Percentiles rank a stretch among this genome's conserved stretches.
These are phyloP conservation scores for Termitomyces sp. DNA, from an alignment of 768 basidiomycete genomes.

Conservation along the genomic window DNA sequence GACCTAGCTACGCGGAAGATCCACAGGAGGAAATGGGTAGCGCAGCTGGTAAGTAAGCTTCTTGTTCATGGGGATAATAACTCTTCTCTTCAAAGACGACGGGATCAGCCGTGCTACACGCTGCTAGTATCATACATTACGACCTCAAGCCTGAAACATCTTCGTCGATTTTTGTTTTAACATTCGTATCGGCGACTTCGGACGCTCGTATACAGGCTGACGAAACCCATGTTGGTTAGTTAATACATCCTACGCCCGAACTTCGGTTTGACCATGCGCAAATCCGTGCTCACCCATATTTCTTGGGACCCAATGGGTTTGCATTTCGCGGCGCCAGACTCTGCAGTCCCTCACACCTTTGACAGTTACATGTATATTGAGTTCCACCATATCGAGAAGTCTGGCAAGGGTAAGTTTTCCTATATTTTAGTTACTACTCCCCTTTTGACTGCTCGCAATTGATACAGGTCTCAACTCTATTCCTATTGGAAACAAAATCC, in stretches of 20 bases:
- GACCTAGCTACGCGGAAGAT: constrained; percentile 20
- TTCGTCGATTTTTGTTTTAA: constrained; percentile 45
- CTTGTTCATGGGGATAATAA: not conserved
- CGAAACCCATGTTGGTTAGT: constrained; percentile 12
- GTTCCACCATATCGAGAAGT: constrained; percentile 18
- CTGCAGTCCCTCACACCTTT: not conserved
- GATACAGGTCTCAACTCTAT: constrained; percentile 10
- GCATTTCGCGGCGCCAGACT: not conserved
- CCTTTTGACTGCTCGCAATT: not conserved
- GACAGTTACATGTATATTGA: constrained; percentile 14
- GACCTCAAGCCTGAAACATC: constrained; percentile 72
- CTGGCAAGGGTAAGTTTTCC: constrained; percentile 8
- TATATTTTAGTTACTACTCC: not conserved
- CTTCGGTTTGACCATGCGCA: constrained; percentile 18
- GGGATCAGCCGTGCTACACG: constrained; percentile 45
- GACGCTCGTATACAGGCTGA: constrained; percentile 25
- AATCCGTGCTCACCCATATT: constrained; percentile 23
- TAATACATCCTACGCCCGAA: constrained; percentile 17
- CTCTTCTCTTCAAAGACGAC: constrained; percentile 27
- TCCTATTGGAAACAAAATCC: constrained; percentile 10
- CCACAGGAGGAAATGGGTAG: constrained; percentile 35
- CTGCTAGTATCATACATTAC: constrained; percentile 62
- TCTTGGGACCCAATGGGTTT: constrained; percentile 19
- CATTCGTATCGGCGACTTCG: constrained; percentile 41
- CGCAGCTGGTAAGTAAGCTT: constrained; percentile 32